Evolutionary conservation across 2,329 filamentous ascomycete species (phyloP), one percentile per base, ranked within the genome.

Genomic region (Microdochium paspali): DNA sequence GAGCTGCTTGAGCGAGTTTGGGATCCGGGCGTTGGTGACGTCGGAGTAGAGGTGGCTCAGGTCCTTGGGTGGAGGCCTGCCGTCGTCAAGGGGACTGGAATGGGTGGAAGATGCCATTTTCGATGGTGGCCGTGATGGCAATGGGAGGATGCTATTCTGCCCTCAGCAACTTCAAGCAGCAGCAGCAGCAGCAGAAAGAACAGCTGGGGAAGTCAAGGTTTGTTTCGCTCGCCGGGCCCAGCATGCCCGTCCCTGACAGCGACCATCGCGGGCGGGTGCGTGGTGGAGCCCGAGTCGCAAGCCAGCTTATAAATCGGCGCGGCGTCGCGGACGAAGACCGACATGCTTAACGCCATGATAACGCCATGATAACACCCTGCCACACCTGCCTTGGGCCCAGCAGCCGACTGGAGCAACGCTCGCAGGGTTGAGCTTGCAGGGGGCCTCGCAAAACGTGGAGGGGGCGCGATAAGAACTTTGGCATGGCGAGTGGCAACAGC

Each of bases 1-100:
- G 64, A 90, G 88, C 31, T 75, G 61, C 71, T 95, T 95, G 63
- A 95, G 76, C 40, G 71, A 71, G 59, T 82, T 93, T 6, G 77
- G 70, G 6, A 70, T 56, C 9, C 88, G 77, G 44, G 77, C 75
- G 58, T 76, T 82, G 44, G 88, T 85, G 42, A 80, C 73, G 49
- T 79, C 72, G 1, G 87, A 90, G 56, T 83, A 84, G 61, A 90
- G 84, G 62, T 95, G 87, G 55, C 82, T 85, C 51, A 95, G 72
- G 63, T 95, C 85, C 54, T 81, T 69, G 5, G 90, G 88, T 49
- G 58, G 53, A 24, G 64, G 66, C 58, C 35, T n/a, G 35, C 61
- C 65, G 44, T 57, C 58, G 52, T 46, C 46, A 1, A 51, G 58
- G 53, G 52, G 53, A 23, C 44, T 31, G 30, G 35, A 21, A 9